A percentile compares a stretch with the other conserved stretches of the same genome.
Evolutionary conservation across 345 rosid genomes (phyloP).

Genomic region (Salix caprea): DNA sequence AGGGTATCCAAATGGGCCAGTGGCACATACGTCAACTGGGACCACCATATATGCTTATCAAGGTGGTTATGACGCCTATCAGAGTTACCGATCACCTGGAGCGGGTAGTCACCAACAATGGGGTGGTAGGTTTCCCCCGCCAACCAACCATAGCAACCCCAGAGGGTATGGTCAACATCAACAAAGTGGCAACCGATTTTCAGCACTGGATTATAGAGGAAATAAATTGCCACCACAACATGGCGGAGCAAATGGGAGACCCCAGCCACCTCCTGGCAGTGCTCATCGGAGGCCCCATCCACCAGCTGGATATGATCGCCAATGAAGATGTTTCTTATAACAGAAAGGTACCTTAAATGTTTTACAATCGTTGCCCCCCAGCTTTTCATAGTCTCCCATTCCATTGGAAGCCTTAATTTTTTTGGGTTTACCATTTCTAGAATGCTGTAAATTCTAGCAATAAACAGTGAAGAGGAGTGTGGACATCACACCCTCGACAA

Average conservation of each 20-base stretch:
- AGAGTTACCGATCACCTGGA: conserved; percentile 34
- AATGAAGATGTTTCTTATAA: not conserved
- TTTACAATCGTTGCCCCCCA: conserved; percentile 4
- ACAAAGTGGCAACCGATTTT: conserved; percentile 32
- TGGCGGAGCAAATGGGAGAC: conserved; percentile 8
- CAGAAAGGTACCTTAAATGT: not conserved
- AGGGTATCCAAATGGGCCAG: conserved; percentile 22
- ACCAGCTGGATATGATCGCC: conserved; percentile 2
- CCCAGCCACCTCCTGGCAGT: conserved; percentile 4
- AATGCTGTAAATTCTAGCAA: not conserved
- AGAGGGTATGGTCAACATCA: conserved; percentile 37
- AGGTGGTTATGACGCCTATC: conserved; percentile 29
- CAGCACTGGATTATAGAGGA: conserved; percentile 33
- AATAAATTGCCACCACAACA: conserved; percentile 17
- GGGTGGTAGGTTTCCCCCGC: conserved; percentile 34
- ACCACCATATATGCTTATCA: conserved; percentile 17
- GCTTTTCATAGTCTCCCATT: not conserved
- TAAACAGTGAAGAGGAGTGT: not conserved
- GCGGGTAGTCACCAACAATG: conserved; percentile 28
- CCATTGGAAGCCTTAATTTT: not conserved
- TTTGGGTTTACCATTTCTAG: not conserved
- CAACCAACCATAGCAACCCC: conserved; percentile 31
- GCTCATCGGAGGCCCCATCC: conserved; percentile 9
- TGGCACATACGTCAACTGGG: conserved; percentile 4
- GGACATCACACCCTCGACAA: not conserved